A percentile compares a stretch with the other conserved stretches of the same genome.
phyloP scores from a whole-genome alignment of 495 filamentous ascomycete genomes.

The Diplogelasinospora grovesii region DNA sequence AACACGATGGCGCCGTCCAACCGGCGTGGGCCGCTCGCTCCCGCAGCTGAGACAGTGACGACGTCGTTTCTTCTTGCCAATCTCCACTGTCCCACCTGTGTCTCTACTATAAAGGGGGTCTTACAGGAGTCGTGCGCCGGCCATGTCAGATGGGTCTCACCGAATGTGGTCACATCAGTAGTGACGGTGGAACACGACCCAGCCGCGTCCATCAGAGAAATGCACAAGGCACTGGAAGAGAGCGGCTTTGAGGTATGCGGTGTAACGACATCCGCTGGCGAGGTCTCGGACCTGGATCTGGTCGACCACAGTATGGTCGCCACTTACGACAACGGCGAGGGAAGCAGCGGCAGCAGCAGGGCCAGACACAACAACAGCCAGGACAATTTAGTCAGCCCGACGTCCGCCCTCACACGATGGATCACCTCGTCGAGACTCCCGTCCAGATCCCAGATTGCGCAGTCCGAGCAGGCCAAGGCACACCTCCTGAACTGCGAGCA shows the following conservation, averaged over 20 bases:
- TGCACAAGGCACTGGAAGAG: constrained; percentile 36
- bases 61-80: constrained; percentile 48
- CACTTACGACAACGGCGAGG: constrained; percentile 1
- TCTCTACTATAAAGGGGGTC: constrained; percentile 46
- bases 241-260: constrained; percentile 41
- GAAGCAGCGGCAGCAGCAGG: constrained; percentile 7
- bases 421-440: constrained; percentile 12
- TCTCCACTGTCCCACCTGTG: constrained; percentile 58
- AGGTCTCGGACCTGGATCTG: constrained; percentile 12
- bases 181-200: constrained; percentile 37
- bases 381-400: constrained; percentile 3
- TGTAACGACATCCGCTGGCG: constrained; percentile 31
- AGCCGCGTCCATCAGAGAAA: constrained; percentile 22
- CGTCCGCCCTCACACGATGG: constrained; percentile 20
- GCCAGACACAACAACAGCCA: not conserved
- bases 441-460: constrained; percentile 1
- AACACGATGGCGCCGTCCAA: constrained; percentile 22
- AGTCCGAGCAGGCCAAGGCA: constrained; percentile 11
- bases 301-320: constrained; percentile 2
- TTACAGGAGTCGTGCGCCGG: constrained; percentile 33
- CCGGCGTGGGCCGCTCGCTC: constrained; percentile 3
- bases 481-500: constrained; percentile 30
- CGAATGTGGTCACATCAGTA: constrained; percentile 50
- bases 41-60: constrained; percentile 27
- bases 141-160: constrained; percentile 44